Conservation (phyloP, 1,139 yeast species). For the Geotrichum cucujoidarum region DNA sequence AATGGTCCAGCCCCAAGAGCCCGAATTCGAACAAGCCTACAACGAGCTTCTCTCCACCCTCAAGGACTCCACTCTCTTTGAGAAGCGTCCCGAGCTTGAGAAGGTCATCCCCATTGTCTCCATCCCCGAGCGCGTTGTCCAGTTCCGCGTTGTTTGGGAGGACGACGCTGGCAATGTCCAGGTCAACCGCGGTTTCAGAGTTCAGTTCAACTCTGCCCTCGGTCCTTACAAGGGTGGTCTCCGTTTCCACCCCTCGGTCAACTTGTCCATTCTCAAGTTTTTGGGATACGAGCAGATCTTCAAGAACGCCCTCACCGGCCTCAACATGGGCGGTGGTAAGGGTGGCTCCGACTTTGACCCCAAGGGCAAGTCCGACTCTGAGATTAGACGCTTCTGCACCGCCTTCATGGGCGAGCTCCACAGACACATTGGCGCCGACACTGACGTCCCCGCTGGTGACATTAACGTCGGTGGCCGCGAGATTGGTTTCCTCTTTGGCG, state of each 20-base stretch:
- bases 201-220: conserved; percentile 94
- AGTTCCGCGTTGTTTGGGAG: conserved; percentile 97
- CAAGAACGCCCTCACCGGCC: conserved; percentile 96
- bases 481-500: conserved; percentile 92
- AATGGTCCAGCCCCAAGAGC: conserved; percentile 70
- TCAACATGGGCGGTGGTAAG: conserved; percentile 98
- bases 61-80: conserved; percentile 85
- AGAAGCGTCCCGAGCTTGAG: conserved; percentile 83
- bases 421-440: conserved; percentile 93
- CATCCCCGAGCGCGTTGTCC: conserved; percentile 92
- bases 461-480: conserved; percentile 93
- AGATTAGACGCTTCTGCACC: conserved; percentile 94
- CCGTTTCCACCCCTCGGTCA: conserved; percentile 96
- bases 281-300: conserved; percentile 97
- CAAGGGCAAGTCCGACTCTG: conserved; percentile 85
- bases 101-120: conserved; percentile 87
- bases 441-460: conserved; percentile 98
- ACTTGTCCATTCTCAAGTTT: conserved; percentile 89
- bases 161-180: conserved; percentile 87
- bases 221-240: conserved; percentile 99
- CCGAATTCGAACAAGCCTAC: conserved; percentile 98
- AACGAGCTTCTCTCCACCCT: conserved; percentile 85
- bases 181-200: conserved; percentile 96
- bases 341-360: conserved; percentile 99
- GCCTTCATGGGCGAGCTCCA: conserved; percentile 94